Evolutionary conservation across 345 rosid genomes (phyloP).

Genomic region (Salix suchowensis): DNA sequence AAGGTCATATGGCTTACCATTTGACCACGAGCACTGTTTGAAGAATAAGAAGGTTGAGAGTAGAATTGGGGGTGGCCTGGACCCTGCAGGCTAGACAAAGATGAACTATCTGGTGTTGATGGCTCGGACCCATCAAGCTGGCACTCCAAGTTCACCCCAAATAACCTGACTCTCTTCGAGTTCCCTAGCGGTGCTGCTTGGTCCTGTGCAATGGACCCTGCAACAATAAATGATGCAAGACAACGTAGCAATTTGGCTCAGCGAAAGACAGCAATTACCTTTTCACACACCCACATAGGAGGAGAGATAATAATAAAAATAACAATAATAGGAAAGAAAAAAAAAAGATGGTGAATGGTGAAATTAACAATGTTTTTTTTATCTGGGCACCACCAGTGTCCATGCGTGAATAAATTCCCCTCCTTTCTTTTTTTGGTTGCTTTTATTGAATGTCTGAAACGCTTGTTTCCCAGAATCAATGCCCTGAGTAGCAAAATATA

Average conservation of each 20-base stretch:
- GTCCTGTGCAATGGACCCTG: conserved; percentile 35
- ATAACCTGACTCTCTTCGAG: conserved; percentile 67
- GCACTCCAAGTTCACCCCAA: conserved; percentile 91
- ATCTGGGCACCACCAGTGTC: not conserved
- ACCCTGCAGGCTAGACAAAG: conserved; percentile 38
- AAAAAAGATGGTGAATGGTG: not conserved
- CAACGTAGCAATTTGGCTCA: not conserved
- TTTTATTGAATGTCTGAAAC: not conserved
- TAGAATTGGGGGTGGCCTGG: conserved; percentile 22
- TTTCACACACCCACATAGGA: not conserved
- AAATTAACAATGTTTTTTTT: not conserved
- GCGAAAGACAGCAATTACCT: not conserved
- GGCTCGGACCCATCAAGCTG: conserved; percentile 54
- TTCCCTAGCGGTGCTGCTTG: conserved; percentile 38
- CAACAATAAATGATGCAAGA: not conserved
- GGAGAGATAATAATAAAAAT: too few species aligned
- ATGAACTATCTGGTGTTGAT: conserved; percentile 60
- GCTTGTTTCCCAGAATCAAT: not conserved
- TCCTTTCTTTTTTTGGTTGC: not conserved
- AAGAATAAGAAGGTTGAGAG: conserved; percentile 26
- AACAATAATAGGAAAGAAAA: not conserved
- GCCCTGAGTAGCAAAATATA: not conserved
- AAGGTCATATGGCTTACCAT: conserved; percentile 35
- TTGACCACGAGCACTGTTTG: conserved; percentile 25
- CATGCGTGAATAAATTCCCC: not conserved